Base-by-base conservation (phyloP, 1,284 basidiomycete species). In the Farysia itapuensis region DNA sequence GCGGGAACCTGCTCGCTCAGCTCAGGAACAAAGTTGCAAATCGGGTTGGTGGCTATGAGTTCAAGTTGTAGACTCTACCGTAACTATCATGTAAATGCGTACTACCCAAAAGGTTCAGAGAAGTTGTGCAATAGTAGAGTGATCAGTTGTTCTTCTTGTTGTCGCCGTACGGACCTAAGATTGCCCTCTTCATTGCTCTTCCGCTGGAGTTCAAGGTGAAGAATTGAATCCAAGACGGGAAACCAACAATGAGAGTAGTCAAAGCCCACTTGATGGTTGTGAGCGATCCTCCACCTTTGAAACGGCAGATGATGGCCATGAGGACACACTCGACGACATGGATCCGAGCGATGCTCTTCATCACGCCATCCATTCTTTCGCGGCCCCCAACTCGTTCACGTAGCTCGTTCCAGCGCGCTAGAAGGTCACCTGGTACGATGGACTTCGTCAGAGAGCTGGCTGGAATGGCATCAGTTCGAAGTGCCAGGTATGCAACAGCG, bases 11-110 rank as follows among this genome's bases (percentile, higher is more conserved):
- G 47, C 78, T 89, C 23, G 81, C 84, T 39, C 80, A 81, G 49
- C 81, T 91, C 36, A 80, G 83, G 52, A 86, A 91, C 68, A 80
- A 81, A 18, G 85, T 84, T 2, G 80, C 84, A 13, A 80, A 84
- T 47, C 81, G 90, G 45, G 50, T 53, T 20, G 87, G 86, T 18
- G 89, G 90, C 1, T 88, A 87, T 77, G 78, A 79, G 41, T 88
- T 86, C 75, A 79, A 64, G 46, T 53, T 37, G 20, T 57, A 18
- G 16, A n/a, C n/a, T n/a, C n/a, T n/a, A n/a, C n/a, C n/a, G n/a
- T n/a, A n/a, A n/a, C n/a, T n/a, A n/a, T n/a, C n/a, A n/a, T n/a
- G n/a, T n/a, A n/a, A n/a, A n/a, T n/a, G n/a, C n/a, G n/a, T n/a
- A n/a, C n/a, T n/a, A n/a, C n/a, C n/a, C n/a, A n/a, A n/a, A n/a